Base-by-base conservation (phyloP, 108 stramenopile species). In the Fistulifera solaris region DNA sequence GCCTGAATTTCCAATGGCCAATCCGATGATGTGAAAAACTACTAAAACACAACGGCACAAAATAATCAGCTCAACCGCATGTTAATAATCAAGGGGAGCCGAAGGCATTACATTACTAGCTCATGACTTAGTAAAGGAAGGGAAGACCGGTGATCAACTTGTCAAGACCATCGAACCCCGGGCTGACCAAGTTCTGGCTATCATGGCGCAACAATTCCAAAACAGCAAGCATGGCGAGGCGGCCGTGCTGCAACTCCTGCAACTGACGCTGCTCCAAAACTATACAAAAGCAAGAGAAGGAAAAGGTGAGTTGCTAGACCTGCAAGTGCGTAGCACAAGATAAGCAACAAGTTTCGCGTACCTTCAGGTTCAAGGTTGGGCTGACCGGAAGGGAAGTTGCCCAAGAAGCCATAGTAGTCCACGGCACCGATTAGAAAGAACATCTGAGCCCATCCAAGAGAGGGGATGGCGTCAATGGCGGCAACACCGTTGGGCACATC, bases 401-500 rank as follows among this genome's bases (percentile, higher is more conserved):
- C 73, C 51, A 73, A 71, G 56, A 67, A 62, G 47, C 78, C 73
- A 23, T 70, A 60, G 64, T 59, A 62, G 53, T 91, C 89, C 27
- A 87, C 69, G 58, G 75, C 52, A 18, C 83, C 90, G 57, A 88
- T 76, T 74, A 87, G 73, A 67, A 68, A 64, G 58, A 87, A 47
- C 56, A 88, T 88, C 66, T 93, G 90, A 21, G 67, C 76, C 61
- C 77, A 70, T 40, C 91, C 91, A 17, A 58, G 60, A 6, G 72
- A 54, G 38, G 90, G 91, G 61, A 89, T 67, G 60, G 68, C 72
- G 31, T 67, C 57, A 38, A 85, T 61, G 56, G 83, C 92, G 38
- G 56, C 87, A 43, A 83, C 46, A 31, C 92, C 92, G 53, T 78
- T 87, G 28, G 88, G 88, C 56, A 85, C 52, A 61, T 87, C 83